Evolutionary conservation across 2,329 filamentous ascomycete species (phyloP).

Genomic region (Hymenoscyphus albidus): DNA sequence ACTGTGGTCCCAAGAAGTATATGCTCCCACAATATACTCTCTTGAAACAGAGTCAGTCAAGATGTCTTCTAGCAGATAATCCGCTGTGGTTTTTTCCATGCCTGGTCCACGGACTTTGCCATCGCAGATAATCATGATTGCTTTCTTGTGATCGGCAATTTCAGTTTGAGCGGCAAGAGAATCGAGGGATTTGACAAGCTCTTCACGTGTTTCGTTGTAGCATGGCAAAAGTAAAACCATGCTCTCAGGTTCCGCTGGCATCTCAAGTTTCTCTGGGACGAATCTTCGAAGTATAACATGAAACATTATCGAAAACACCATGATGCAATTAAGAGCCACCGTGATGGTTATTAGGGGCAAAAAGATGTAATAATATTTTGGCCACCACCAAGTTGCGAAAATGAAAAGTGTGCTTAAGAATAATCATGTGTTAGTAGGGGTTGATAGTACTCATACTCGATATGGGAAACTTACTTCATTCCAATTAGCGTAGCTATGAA

Average conservation of each 20-base stretch:
- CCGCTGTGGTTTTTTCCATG: slow-evolving; percentile 46
- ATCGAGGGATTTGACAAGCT: slow-evolving; percentile 43
- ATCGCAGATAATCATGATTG: slow-evolving; percentile 47
- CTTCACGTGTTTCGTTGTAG: slow-evolving; percentile 47
- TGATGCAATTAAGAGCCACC: slow-evolving; percentile 41
- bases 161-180: slow-evolving; percentile 44
- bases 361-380: slow-evolving; percentile 39
- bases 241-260: slow-evolving; percentile 38
- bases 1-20: slow-evolving; percentile 44
- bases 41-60: slow-evolving; percentile 34
- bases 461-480: neutral
- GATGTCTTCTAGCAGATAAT: slow-evolving; percentile 46
- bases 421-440: neutral
- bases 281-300: slow-evolving; percentile 28
- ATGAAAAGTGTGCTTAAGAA: slow-evolving; percentile 9
- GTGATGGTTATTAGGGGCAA: slow-evolving; percentile 43
- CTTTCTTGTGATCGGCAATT: slow-evolving; percentile 40
- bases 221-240: slow-evolving; percentile 46
- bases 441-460: neutral
- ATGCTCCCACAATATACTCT: slow-evolving; percentile 25
- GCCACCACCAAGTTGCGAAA: slow-evolving; percentile 17
- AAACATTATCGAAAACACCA: slow-evolving; percentile 41
- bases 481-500: neutral
- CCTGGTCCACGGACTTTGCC: slow-evolving; percentile 45
- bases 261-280: slow-evolving; percentile 30